Evolutionary conservation across 1,284 basidiomycete species (phyloP).

Genomic region (Sporisorium exsertum): DNA sequence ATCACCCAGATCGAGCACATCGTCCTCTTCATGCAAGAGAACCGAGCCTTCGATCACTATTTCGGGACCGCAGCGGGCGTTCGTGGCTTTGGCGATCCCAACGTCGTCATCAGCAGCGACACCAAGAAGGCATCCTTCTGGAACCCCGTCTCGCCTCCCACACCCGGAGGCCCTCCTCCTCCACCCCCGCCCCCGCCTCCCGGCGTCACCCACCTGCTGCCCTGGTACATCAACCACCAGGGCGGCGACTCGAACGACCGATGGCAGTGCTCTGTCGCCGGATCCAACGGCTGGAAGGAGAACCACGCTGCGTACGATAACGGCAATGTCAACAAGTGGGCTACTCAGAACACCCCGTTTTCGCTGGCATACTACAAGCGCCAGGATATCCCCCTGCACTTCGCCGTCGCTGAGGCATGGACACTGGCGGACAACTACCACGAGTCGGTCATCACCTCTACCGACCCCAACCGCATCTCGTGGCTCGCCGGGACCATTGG

Average conservation of each 20-base stretch:
- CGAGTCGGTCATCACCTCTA: constrained; percentile 56
- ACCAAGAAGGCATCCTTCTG: constrained; percentile 53
- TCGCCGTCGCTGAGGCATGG: constrained; percentile 57
- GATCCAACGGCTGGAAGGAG: constrained; percentile 55
- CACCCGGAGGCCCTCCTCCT: constrained; percentile 3
- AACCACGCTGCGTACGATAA: constrained; percentile 61
- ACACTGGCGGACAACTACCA: constrained; percentile 59
- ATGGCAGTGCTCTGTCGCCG: constrained; percentile 59
- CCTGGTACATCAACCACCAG: constrained; percentile 58
- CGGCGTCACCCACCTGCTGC: constrained; percentile 46
- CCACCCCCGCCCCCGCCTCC: constrained; percentile 8
- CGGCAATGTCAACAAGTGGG: constrained; percentile 59
- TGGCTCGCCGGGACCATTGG: constrained; percentile 47
- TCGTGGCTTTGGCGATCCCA: constrained; percentile 63
- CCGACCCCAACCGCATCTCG: constrained; percentile 54
- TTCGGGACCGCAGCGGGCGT: constrained; percentile 60
- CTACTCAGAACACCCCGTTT: constrained; percentile 53
- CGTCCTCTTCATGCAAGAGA: constrained; percentile 64
- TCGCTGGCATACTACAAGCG: constrained; percentile 58
- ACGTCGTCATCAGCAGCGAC: constrained; percentile 55
- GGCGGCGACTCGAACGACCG: constrained; percentile 53
- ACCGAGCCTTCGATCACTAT: constrained; percentile 66
- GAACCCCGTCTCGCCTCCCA: constrained; percentile 17
- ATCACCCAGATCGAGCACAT: constrained; percentile 41
- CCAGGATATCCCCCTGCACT: constrained; percentile 59